Percentiles rank a stretch among this genome's conserved stretches.
Conservation (phyloP, 208 protist genomes). For the Leishmania braziliensis region DNA sequence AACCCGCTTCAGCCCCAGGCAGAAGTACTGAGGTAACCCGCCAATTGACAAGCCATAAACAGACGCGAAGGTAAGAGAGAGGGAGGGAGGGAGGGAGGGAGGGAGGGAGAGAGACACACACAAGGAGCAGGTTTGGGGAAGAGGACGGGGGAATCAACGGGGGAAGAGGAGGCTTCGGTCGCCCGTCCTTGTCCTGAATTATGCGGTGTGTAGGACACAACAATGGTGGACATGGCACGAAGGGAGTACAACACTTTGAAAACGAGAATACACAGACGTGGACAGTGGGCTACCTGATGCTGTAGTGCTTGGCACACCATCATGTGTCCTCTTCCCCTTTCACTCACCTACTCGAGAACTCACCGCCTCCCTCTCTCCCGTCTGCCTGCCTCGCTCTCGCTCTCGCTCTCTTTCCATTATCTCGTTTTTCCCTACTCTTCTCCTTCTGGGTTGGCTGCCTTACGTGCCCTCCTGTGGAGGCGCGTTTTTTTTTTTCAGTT, state of each 20-base stretch:
- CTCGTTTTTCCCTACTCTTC: too few species aligned
- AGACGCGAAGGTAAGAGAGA: too few species aligned
- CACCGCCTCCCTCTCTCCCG: neutral
- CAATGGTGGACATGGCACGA: too few species aligned
- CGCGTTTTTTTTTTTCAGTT: neutral
- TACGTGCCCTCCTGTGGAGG: too few species aligned
- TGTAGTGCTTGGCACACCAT: neutral
- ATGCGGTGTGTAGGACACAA: too few species aligned
- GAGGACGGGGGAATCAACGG: neutral
- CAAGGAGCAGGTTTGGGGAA: neutral
- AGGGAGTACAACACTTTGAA: too few species aligned
- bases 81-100: neutral
- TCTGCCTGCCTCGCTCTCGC: too few species aligned
- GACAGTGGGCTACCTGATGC: neutral
- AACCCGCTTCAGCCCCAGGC: conserved; percentile 13
- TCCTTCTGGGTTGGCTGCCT: too few species aligned
- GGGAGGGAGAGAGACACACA: neutral
- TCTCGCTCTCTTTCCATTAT: too few species aligned
- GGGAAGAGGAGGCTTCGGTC: too few species aligned
- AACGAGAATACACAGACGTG: too few species aligned
- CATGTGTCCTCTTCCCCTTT: neutral
- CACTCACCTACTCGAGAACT: neutral
- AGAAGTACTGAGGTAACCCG: neutral
- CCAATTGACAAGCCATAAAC: neutral
- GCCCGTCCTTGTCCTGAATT: too few species aligned